Evolutionary conservation across 2,329 filamentous ascomycete species (phyloP).

Genomic region (Coleophoma cylindrospora): DNA sequence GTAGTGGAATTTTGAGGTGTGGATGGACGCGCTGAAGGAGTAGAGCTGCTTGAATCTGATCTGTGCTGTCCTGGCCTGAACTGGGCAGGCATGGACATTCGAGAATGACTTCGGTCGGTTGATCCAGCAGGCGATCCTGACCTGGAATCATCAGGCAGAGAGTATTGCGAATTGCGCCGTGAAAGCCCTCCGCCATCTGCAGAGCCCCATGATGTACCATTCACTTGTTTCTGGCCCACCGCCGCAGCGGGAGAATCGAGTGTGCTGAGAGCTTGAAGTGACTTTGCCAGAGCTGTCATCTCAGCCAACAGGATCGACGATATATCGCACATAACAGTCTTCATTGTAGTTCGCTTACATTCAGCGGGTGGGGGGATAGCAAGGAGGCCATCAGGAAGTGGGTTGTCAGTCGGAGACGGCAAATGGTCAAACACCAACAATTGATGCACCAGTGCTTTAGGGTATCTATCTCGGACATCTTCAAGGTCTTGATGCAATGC

Average conservation of each 20-base stretch:
- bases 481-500: slow-evolving; percentile 64
- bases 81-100: slow-evolving; percentile 75
- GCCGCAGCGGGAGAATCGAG: slow-evolving; percentile 70
- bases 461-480: slow-evolving; percentile 65
- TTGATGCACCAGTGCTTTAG: slow-evolving; percentile 72
- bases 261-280: slow-evolving; percentile 65
- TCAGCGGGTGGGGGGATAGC: slow-evolving; percentile 64
- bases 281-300: slow-evolving; percentile 69
- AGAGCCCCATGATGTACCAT: slow-evolving; percentile 35
- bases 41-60: slow-evolving; percentile 22
- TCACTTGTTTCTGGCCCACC: slow-evolving; percentile 32
- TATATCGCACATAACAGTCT: slow-evolving; percentile 75
- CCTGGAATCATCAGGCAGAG: slow-evolving; percentile 39
- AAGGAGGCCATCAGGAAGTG: slow-evolving; percentile 62
- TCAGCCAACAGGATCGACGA: slow-evolving; percentile 70
- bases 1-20: slow-evolving; percentile 25
- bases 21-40: slow-evolving; percentile 29
- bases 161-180: slow-evolving; percentile 52
- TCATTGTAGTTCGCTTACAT: slow-evolving; percentile 74
- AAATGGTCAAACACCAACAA: slow-evolving; percentile 75
- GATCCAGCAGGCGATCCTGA: slow-evolving; percentile 49
- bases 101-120: slow-evolving; percentile 55
- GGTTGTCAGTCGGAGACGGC: slow-evolving; percentile 39
- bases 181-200: slow-evolving; percentile 34
- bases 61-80: slow-evolving; percentile 27